Conservation (phyloP, 352 stramenopile genomes). For the Aphanomyces astaci region DNA sequence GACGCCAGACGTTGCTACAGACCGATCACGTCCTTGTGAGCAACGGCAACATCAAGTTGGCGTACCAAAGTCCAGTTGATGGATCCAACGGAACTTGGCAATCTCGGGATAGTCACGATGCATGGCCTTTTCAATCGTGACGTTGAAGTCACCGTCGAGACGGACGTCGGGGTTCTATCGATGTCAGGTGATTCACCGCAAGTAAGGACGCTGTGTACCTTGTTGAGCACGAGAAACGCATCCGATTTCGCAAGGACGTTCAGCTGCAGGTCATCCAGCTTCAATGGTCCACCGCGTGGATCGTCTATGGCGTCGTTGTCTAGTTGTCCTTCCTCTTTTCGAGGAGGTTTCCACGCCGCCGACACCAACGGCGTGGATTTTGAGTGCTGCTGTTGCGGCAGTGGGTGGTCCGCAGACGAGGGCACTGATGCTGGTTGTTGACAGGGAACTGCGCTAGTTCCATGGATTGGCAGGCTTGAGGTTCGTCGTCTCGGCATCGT, state of each 20-base stretch:
- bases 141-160: slow-evolving; percentile 81
- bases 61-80: slow-evolving; percentile 84
- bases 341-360: slow-evolving; percentile 2
- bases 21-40: neutral
- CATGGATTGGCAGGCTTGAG: neutral
- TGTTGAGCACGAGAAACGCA: slow-evolving; percentile 73
- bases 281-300: slow-evolving; percentile 43
- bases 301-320: slow-evolving; percentile 19
- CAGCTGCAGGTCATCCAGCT: slow-evolving; percentile 46
- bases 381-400: neutral
- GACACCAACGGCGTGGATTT: neutral
- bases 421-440: neutral
- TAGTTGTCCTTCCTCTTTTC: slow-evolving; percentile 16
- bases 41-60: neutral
- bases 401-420: neutral
- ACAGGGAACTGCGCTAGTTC: neutral
- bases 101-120: slow-evolving; percentile 63
- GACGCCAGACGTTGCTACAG: slow-evolving; percentile 73
- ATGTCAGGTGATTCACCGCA: no score
- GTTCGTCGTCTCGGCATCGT: neutral
- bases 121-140: slow-evolving; percentile 84
- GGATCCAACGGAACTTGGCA: slow-evolving; percentile 80
- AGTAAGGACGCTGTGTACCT: no score
- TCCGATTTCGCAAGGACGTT: slow-evolving; percentile 38
- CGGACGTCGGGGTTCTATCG: slow-evolving; percentile 55